A percentile compares a stretch with the other conserved stretches of the same genome.
These are phyloP conservation scores for Selaginella moellendorffii DNA, from an alignment of 75 land plant genomes.

Conservation along the genomic window DNA sequence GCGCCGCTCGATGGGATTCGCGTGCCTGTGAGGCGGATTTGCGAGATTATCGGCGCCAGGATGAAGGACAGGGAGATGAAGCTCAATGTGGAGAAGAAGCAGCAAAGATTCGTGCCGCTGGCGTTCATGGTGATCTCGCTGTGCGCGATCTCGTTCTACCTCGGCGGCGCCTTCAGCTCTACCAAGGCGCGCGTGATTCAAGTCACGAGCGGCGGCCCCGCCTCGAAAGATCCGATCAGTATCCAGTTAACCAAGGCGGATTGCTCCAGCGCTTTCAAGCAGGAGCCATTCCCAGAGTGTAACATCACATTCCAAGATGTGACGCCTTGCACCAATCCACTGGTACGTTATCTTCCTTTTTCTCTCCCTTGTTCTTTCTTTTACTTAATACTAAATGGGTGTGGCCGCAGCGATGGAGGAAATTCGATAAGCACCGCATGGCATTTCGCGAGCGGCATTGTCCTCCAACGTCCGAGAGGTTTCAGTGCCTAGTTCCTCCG, in stretches of 20 bases:
- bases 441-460: conserved; percentile 86
- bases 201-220: background rate
- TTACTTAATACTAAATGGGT: background rate
- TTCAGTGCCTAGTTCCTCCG: conserved; percentile 78
- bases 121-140: background rate
- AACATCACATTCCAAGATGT: conserved; percentile 55
- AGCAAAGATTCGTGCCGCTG: background rate
- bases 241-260: background rate
- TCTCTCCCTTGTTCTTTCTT: background rate
- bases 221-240: background rate
- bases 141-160: background rate
- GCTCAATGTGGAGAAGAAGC: background rate
- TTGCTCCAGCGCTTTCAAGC: conserved; percentile 15
- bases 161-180: background rate
- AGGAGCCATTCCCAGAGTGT: conserved; percentile 39
- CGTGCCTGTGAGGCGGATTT: too few relatives aligned
- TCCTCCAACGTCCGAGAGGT: conserved; percentile 57
- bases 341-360: conserved; percentile 12
- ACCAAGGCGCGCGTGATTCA: background rate
- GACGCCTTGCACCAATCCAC: conserved; percentile 88
- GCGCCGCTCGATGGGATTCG: too few relatives aligned
- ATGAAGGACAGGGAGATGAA: too few relatives aligned
- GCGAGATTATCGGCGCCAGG: too few relatives aligned
- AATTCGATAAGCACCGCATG: conserved; percentile 59
- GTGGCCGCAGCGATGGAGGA: conserved; percentile 62